Percentiles rank a stretch among this genome's conserved stretches.
Conservation (phyloP, 2,329 filamentous ascomycete genomes). For the Alternaria sp. region DNA sequence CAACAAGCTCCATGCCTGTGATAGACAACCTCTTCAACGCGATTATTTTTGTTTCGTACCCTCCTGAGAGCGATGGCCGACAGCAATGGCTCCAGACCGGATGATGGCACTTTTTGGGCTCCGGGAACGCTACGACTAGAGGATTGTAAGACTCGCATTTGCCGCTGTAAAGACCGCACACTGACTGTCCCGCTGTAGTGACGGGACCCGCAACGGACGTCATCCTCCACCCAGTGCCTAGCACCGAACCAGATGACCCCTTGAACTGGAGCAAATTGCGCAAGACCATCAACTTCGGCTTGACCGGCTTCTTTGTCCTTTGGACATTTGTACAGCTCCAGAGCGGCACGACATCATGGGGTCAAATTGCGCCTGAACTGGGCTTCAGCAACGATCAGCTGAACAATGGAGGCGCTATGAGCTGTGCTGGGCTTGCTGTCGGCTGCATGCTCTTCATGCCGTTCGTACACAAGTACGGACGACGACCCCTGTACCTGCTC, state of each 20-base stretch:
- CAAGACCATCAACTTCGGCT: slow-evolving; percentile 52
- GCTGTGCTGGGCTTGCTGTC: slow-evolving; percentile 51
- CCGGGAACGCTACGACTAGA: slow-evolving; percentile 15
- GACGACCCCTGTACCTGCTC: slow-evolving; percentile 55
- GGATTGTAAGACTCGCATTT: slow-evolving; percentile 3
- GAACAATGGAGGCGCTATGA: slow-evolving; percentile 56
- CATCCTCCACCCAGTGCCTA: slow-evolving; percentile 16
- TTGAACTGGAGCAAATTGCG: slow-evolving; percentile 53
- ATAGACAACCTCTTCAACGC: not conserved
- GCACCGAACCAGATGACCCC: slow-evolving; percentile 18
- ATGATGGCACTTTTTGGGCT: slow-evolving; percentile 14
- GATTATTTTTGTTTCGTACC: not conserved
- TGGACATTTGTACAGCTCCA: slow-evolving; percentile 53
- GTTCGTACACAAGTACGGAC: slow-evolving; percentile 55
- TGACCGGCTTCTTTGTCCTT: slow-evolving; percentile 52
- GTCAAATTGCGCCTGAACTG: slow-evolving; percentile 51
- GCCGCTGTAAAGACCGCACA: not conserved
- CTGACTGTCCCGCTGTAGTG: slow-evolving; percentile 5
- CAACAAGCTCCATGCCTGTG: not conserved
- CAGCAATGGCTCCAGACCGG: not conserved
- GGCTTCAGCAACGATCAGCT: slow-evolving; percentile 48
- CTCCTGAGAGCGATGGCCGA: not conserved
- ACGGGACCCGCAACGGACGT: slow-evolving; percentile 3
- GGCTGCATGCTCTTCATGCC: slow-evolving; percentile 54
- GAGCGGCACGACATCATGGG: slow-evolving; percentile 52